Evolutionary conservation across 2,329 filamentous ascomycete species (phyloP), one percentile per base, ranked within the genome.

Genomic region (Raffaelea albimanens): DNA sequence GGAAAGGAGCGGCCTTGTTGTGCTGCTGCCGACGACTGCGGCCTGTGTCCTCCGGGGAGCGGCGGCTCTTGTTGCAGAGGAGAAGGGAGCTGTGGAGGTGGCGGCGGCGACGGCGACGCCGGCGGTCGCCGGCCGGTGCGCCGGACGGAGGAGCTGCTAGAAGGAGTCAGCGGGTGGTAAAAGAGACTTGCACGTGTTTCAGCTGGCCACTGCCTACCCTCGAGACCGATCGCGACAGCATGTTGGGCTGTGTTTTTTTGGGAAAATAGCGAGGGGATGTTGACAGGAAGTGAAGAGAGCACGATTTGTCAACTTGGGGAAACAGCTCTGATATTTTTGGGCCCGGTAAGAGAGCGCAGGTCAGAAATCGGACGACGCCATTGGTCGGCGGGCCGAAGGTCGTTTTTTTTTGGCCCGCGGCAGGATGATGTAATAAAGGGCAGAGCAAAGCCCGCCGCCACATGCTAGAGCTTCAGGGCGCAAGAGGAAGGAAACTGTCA

Each of bases 171-270:
- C 20, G 14, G 5, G 16, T 2, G 4, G 9, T 16, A 39, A 39
- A 8, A 18, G 34, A 9, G 34, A 18, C 34, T 38, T 5, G 16
- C 34, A 5, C 19, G 7, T 16, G 16, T 19, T 5, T 16, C 18
- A 19, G 19, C 4, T 29, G 1, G 31, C 22, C 9, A 13, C 25
- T 9, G 13, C 50, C 2, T 44, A 54, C 52, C 45, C 50, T 46
- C 33, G 46, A 36, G n/a, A 36, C n/a, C 9, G 52, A 40, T 25
- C 47, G 52, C n/a, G 52, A 46, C 29, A 54, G 45, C 52, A 54
- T 52, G 25, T 33, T 44, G 40, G 45, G 33, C 40, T 11, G 20
- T 2, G 19, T 5, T 5, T 10, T 22, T 18, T 13, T 25, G n/a
- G 5, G 23, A 38, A n/a, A 22, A 8, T 18, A 16, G 21, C 20